A percentile compares a stretch with the other conserved stretches of the same genome.
These are phyloP conservation scores for Alternaria burnsii DNA, from an alignment of 2,329 filamentous ascomycete species.

Conservation along the genomic window DNA sequence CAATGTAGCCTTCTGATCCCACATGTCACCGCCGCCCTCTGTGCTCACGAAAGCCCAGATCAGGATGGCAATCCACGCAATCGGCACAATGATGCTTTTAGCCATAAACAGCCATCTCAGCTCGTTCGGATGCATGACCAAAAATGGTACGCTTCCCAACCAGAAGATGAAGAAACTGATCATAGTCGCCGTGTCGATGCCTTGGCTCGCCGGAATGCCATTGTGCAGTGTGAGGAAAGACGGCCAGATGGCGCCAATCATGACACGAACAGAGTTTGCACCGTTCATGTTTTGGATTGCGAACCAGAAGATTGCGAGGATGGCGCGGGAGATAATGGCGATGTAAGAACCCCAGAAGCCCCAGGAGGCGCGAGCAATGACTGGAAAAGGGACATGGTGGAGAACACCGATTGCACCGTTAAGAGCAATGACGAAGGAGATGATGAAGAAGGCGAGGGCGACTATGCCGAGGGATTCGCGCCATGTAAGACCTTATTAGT, in stretches of 20 bases:
- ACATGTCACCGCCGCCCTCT: conserved; percentile 61
- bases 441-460: conserved; percentile 61
- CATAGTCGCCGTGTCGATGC: conserved; percentile 66
- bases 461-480: conserved; percentile 64
- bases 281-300: conserved; percentile 73
- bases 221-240: conserved; percentile 64
- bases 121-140: conserved; percentile 65
- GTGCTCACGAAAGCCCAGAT: conserved; percentile 68
- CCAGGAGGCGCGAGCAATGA: conserved; percentile 64
- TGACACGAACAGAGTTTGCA: conserved; percentile 61
- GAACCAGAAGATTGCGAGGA: conserved; percentile 69
- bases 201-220: conserved; percentile 59
- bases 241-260: conserved; percentile 66
- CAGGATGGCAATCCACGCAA: conserved; percentile 69
- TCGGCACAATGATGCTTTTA: conserved; percentile 59
- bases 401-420: conserved; percentile 62
- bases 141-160: conserved; percentile 62
- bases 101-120: conserved; percentile 63
- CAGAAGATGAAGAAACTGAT: conserved; percentile 67
- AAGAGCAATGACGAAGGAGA: conserved; percentile 67
- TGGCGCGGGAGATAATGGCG: conserved; percentile 61
- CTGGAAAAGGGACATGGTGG: conserved; percentile 64
- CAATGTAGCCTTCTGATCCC: conserved; percentile 57
- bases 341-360: conserved; percentile 67
- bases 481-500: conserved; percentile 59